Base-by-base conservation (phyloP, 257 asterid genomes). In the Solanum pimpinellifolium region DNA sequence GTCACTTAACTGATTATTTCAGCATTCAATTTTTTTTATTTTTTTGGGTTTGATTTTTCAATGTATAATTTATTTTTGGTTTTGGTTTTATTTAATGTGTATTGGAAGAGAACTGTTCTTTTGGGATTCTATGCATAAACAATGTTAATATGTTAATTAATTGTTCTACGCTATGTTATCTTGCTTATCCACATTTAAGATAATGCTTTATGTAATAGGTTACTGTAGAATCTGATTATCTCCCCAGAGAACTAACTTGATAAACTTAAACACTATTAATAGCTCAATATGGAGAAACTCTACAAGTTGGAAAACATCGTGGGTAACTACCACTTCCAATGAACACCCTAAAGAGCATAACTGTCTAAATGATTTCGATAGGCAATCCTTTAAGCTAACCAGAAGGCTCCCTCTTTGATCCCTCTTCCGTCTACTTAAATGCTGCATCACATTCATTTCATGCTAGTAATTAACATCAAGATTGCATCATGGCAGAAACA, bases 41-140 rank as follows among this genome's bases (percentile, higher is more conserved):
- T 59, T 21, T 59, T 59, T 59, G 21, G 66, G 25, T 59, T 59
- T 59, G 13, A 2, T 20, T 56, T 29, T 69, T 69, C 2, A 7
- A 3, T 0, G 41, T 0, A 31, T 15, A 27, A 68, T 27, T 0
- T 68, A 2, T 68, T 66, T 1, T 13, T 0, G 0, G 8, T 15
- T 70, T 70, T 18, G 12, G 7, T 2, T 31, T 70, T 70, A 35
- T 70, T 70, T 2, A 70, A 9, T 33, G 25, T 70, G 0, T 33
- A 0, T 72, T 72, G 44, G 78, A 72, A 16, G 78, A 72, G 25
- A 72, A 16, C 2, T 33, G 4, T 9, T 70, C 39, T 37, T 72
- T 33, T 33, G 78, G 78, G 25, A 16, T 72, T 72, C 25, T 0
- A 33, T 16, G 46, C 78, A 33, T 31, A 33, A 70, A 18, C 33